phyloP scores from a whole-genome alignment of 2,329 filamentous ascomycete genomes.

The Fusarium stilboides region DNA sequence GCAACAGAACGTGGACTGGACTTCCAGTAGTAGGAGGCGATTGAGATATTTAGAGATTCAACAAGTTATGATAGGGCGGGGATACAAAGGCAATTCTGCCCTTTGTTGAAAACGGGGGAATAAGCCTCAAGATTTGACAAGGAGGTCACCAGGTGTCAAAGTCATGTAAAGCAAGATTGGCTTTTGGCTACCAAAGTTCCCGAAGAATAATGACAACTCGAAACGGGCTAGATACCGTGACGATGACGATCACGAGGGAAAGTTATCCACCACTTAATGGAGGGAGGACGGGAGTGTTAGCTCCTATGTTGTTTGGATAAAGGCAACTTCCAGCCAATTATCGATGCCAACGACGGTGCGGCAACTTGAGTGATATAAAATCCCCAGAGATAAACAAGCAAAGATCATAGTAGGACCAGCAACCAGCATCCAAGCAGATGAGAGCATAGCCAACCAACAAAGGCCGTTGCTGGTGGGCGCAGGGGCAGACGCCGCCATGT shows the following conservation, averaged over 20 bases:
- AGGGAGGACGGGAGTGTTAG: slow-evolving; percentile 20
- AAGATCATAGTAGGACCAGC: slow-evolving; percentile 14
- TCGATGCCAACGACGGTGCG: not conserved
- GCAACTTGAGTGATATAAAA: slow-evolving; percentile 24
- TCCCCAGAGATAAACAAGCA: slow-evolving; percentile 19
- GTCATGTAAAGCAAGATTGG: slow-evolving; percentile 23
- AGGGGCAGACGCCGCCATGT: slow-evolving; percentile 34
- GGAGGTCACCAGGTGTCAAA: slow-evolving; percentile 41
- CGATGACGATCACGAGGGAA: slow-evolving; percentile 43
- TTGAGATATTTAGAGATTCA: slow-evolving; percentile 18
- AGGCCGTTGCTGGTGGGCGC: slow-evolving; percentile 29
- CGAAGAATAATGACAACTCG: slow-evolving; percentile 34
- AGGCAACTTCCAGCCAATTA: slow-evolving; percentile 19
- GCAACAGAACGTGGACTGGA: slow-evolving; percentile 22
- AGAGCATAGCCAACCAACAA: not conserved
- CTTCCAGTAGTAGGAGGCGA: slow-evolving; percentile 38
- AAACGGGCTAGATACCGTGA: slow-evolving; percentile 38
- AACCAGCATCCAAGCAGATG: slow-evolving; percentile 10
- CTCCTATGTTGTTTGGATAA: slow-evolving; percentile 5
- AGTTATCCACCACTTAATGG: slow-evolving; percentile 35
- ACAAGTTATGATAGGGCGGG: slow-evolving; percentile 29
- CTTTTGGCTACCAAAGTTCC: slow-evolving; percentile 21
- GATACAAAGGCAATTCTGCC: slow-evolving; percentile 9
- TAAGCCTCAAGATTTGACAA: slow-evolving; percentile 43
- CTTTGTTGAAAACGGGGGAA: slow-evolving; percentile 26